Evolutionary conservation across 208 protist species (phyloP).

Genomic region (Leishmania major): DNA sequence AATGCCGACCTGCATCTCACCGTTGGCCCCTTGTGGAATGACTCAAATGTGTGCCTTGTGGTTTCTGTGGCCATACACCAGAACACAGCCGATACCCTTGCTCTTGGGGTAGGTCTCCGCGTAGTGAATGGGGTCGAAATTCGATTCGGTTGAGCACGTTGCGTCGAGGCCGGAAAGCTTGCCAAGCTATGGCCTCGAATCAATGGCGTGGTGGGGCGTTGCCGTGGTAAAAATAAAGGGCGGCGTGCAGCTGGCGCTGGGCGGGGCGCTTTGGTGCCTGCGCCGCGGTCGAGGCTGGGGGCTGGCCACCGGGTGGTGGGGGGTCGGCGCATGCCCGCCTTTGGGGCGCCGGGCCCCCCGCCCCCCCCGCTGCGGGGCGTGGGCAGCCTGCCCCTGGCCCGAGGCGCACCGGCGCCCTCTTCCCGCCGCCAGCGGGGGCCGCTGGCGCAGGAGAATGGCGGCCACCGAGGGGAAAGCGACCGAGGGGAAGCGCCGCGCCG

Average conservation of each 20-base stretch:
- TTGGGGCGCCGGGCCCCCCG: too few relatives aligned
- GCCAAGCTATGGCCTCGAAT: conserved; percentile 31
- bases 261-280: too few relatives aligned
- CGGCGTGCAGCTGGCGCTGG: not conserved
- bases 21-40: conserved; percentile 36
- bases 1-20: conserved; percentile 50
- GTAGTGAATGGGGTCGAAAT: conserved; percentile 48
- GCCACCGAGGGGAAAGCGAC: too few relatives aligned
- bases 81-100: conserved; percentile 22
- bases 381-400: too few relatives aligned
- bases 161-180: conserved; percentile 60
- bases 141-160: conserved; percentile 41
- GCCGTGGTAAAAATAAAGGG: not conserved
- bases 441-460: too few relatives aligned
- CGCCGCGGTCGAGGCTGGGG: not conserved
- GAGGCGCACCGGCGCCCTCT: too few relatives aligned
- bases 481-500: too few relatives aligned
- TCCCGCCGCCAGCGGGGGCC: too few relatives aligned
- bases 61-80: conserved; percentile 30
- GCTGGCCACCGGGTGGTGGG: not conserved
- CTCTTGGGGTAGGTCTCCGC: conserved; percentile 26
- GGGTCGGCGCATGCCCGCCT: too few relatives aligned
- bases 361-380: too few relatives aligned
- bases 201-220: not conserved
- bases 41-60: conserved; percentile 47